A percentile compares a stretch with the other conserved stretches of the same genome.
These are phyloP conservation scores for Colletotrichum simmondsii DNA, from an alignment of 2,329 filamentous ascomycete genomes.

Conservation along the genomic window DNA sequence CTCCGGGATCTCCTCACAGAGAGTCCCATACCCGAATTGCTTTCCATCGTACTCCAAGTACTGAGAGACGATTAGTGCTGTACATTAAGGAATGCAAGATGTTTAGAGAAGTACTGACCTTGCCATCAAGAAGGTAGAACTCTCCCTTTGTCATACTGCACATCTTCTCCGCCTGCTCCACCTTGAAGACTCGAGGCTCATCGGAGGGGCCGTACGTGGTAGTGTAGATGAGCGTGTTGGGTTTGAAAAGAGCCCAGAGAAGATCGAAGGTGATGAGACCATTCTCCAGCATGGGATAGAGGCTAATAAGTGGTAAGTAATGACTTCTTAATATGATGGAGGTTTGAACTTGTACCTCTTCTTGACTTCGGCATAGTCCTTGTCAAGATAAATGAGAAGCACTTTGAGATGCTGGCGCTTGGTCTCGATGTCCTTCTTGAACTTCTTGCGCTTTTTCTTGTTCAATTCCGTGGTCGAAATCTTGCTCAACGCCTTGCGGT, in stretches of 20 bases:
- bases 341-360: constrained; percentile 57
- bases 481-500: constrained; percentile 73
- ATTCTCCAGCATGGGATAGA: constrained; percentile 83
- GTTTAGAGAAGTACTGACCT: constrained; percentile 41
- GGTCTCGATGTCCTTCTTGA: constrained; percentile 64
- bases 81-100: neutral
- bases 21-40: constrained; percentile 79
- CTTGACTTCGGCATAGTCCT: constrained; percentile 82
- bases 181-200: constrained; percentile 84
- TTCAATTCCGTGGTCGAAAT: constrained; percentile 57
- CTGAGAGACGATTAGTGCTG: constrained; percentile 39
- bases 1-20: constrained; percentile 74
- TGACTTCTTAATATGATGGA: too few species aligned
- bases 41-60: constrained; percentile 94
- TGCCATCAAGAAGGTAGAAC: constrained; percentile 81
- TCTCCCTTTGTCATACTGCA: constrained; percentile 75
- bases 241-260: constrained; percentile 90
- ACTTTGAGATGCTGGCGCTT: constrained; percentile 77
- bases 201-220: constrained; percentile 81
- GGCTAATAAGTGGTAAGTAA: constrained; percentile 50
- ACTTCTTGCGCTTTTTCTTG: constrained; percentile 70
- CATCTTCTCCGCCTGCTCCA: constrained; percentile 80
- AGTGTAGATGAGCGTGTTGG: constrained; percentile 82
- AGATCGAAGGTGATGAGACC: constrained; percentile 91
- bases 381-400: constrained; percentile 80